Base-by-base conservation (phyloP, 108 stramenopile species). In the Cyclotella distinguenda region DNA sequence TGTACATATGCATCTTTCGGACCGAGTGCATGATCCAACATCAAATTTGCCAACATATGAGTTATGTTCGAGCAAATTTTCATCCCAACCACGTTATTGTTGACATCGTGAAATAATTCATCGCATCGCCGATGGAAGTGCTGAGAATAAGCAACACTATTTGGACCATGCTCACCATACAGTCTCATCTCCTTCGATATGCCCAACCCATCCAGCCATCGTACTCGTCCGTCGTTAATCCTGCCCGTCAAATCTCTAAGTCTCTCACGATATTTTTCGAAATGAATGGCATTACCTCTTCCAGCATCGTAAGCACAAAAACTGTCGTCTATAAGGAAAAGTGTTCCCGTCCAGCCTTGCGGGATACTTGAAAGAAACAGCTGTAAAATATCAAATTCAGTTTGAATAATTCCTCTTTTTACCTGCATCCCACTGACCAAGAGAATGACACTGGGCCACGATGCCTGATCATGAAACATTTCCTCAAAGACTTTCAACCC, bases 151-250 rank as follows among this genome's bases (percentile, higher is more conserved):
- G 67, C 64, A 11, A 76, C 42, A 26, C 50, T 38, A 22, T 76
- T 46, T 25, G 27, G 34, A 10, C 74, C 74, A 36, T 44, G 44
- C 32, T 76, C 53, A 6, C 49, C 60, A 33, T 76, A 43, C 45
- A 76, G 45, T 45, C 74, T 39, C 66, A 63, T 68, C 46, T 76
- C 61, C 40, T 61, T 64, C 10, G 66, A 62, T 32, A 76, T 68
- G 11, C 74, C 74, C 26, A 48, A 48, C 2, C 74, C 74, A 39
- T 76, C 66, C 6, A 76, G 31, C 66, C 66, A 76, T 13, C 74
- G 66, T 28, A 76, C 55, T 16, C 74, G 34, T 19, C 19, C 12
- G 25, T 76, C 74, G 21, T 74, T 53, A 46, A 74, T 15, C 23
- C 0, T 18, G 5, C 48, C 28, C 4, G 62, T 2, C n/a, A 46